Percentiles rank a stretch among this genome's conserved stretches.
Conservation (phyloP, 306 rosid species). For the Cicer cuneatum region DNA sequence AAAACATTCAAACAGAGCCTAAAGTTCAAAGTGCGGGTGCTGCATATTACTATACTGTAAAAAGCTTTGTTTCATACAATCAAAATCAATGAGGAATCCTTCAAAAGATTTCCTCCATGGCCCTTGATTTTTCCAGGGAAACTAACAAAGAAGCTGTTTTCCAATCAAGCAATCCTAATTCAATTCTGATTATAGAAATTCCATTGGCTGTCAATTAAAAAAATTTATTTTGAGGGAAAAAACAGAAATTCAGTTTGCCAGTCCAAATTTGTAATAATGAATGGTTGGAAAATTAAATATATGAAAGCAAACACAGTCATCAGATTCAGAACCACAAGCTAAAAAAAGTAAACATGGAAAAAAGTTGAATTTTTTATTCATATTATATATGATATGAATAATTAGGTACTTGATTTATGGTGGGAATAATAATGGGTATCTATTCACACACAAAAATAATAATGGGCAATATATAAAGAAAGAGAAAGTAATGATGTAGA, state of each 20-base stretch:
- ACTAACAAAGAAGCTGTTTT: not conserved
- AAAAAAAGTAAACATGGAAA: not conserved
- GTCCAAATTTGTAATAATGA: conserved; percentile 1
- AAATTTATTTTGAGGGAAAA: conserved; percentile 1
- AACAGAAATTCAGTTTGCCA: not conserved
- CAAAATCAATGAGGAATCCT: conserved; percentile 1
- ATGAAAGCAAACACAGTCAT: not conserved
- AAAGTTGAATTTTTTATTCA: not conserved
- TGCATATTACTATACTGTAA: not conserved
- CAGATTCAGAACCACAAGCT: not conserved
- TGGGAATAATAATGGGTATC: not conserved
- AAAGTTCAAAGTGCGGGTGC: no score
- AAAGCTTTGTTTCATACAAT: not conserved
- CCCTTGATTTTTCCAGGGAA: conserved; percentile 20
- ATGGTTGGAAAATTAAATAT: not conserved
- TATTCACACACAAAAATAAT: not conserved
- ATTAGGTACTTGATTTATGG: not conserved
- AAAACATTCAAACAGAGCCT: no score
- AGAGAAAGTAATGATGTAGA: not conserved
- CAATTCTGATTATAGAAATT: not conserved
- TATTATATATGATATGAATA: not conserved
- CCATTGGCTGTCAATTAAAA: not conserved
- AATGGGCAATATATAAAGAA: not conserved
- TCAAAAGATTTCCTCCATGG: not conserved
- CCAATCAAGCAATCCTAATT: conserved; percentile 17